Percentiles rank a stretch among this genome's conserved stretches.
These are phyloP conservation scores for Xylariomycetidae sp. DNA, from an alignment of 2,329 filamentous ascomycete species.

Conservation along the genomic window DNA sequence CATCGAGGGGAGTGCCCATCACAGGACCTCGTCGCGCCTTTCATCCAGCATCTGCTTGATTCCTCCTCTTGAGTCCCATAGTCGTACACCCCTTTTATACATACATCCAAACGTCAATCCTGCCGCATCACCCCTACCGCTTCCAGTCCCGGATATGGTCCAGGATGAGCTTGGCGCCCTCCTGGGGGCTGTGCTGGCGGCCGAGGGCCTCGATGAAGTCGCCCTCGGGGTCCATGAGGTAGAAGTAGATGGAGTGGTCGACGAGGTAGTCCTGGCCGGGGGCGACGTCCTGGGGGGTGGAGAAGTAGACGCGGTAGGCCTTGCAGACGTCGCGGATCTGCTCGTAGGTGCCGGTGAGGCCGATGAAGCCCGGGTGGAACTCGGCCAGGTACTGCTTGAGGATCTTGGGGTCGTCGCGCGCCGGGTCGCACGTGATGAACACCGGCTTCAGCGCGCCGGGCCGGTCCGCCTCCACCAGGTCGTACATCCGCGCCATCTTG, in stretches of 20 bases:
- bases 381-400: slow-evolving; percentile 81
- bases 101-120: no score
- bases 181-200: slow-evolving; percentile 84
- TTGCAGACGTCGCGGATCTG: slow-evolving; percentile 94
- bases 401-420: slow-evolving; percentile 78
- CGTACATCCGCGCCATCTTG: slow-evolving; percentile 97
- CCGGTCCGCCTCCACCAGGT: slow-evolving; percentile 53
- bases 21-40: no score
- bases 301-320: slow-evolving; percentile 95
- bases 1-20: slow-evolving; percentile 11
- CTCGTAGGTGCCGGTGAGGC: slow-evolving; percentile 88
- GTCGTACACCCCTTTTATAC: no score
- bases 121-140: slow-evolving; percentile 6
- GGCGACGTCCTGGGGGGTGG: slow-evolving; percentile 80
- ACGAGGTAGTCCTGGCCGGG: slow-evolving; percentile 95
- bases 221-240: slow-evolving; percentile 96
- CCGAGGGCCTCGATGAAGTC: slow-evolving; percentile 98
- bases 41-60: no score
- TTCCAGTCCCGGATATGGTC: slow-evolving; percentile 70
- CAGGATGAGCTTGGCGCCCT: slow-evolving; percentile 75
- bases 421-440: slow-evolving; percentile 95
- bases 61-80: no score
- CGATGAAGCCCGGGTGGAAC: slow-evolving; percentile 82
- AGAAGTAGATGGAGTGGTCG: slow-evolving; percentile 99
- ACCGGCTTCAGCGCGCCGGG: slow-evolving; percentile 62